These are phyloP conservation scores for Triticum aestivum DNA, from an alignment of 176 grass and related monocot species.

Conservation along the genomic window IWGSC_CS_RefSeq_v2.1 NC_057803.1:60684674-60685173, in stretches of 20 bases:
- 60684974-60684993: not conserved
- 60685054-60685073: conserved; percentile 27
- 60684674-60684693: conserved; percentile 42
- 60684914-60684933: not conserved
- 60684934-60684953: not conserved
- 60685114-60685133: conserved; percentile 43
- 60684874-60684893: not conserved
- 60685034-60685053: not conserved
- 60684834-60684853: not conserved
- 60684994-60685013: not conserved
- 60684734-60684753: not conserved
- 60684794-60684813: not conserved
- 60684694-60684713: conserved; percentile 18
- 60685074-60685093: conserved; percentile 44
- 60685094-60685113: conserved; percentile 80
- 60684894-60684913: not conserved
- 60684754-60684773: not conserved
- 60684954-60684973: not conserved
- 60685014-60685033: not conserved
- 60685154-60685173: conserved; percentile 67
- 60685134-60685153: conserved; percentile 58
- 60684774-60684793: not conserved
- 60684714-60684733: not conserved
- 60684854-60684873: not conserved
- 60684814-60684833: not conserved